phyloP scores from a whole-genome alignment of 306 rosid species.

The Quercus wislizeni region DNA sequence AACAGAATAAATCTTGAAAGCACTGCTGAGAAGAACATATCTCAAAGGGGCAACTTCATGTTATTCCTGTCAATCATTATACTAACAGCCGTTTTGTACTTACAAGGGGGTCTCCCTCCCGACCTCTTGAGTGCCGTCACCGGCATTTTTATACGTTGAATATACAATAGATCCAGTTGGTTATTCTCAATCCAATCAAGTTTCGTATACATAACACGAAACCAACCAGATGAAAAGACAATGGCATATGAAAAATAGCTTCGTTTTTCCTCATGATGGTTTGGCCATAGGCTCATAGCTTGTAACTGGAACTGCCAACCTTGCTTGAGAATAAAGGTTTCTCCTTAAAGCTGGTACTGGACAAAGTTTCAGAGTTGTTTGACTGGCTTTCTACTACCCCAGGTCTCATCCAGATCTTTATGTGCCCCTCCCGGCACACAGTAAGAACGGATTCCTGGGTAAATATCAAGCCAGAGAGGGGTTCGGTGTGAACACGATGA shows the following conservation, averaged over 20 bases:
- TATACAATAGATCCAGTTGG: conserved; percentile 62
- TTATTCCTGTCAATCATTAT: conserved; percentile 48
- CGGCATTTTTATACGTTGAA: conserved; percentile 47
- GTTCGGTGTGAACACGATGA: conserved; percentile 90
- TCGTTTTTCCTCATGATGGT: conserved; percentile 26
- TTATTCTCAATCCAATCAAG: conserved; percentile 29
- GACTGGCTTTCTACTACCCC: conserved; percentile 59
- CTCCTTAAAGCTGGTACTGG: conserved; percentile 59
- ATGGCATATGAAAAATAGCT: conserved; percentile 25
- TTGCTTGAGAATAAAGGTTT: conserved; percentile 56
- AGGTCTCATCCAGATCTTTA: conserved; percentile 85
- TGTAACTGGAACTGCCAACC: conserved; percentile 50
- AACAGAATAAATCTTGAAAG: conserved; percentile 18
- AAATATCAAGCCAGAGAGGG: conserved; percentile 80
- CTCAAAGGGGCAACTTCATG: conserved; percentile 45
- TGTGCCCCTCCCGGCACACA: conserved; percentile 93
- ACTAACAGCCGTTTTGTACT: conserved; percentile 54
- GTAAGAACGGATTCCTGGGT: conserved; percentile 86
- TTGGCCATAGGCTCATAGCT: conserved; percentile 39
- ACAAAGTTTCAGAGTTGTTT: conserved; percentile 46
- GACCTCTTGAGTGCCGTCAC: conserved; percentile 55
- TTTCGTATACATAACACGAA: conserved; percentile 27
- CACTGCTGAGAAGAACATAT: conserved; percentile 30
- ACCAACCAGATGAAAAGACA: conserved; percentile 44
- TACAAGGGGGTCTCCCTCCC: conserved; percentile 52